Percentiles rank a stretch among this genome's conserved stretches.
phyloP scores from a whole-genome alignment of 2,329 filamentous ascomycete genomes.

The Esteya vermicola region DNA sequence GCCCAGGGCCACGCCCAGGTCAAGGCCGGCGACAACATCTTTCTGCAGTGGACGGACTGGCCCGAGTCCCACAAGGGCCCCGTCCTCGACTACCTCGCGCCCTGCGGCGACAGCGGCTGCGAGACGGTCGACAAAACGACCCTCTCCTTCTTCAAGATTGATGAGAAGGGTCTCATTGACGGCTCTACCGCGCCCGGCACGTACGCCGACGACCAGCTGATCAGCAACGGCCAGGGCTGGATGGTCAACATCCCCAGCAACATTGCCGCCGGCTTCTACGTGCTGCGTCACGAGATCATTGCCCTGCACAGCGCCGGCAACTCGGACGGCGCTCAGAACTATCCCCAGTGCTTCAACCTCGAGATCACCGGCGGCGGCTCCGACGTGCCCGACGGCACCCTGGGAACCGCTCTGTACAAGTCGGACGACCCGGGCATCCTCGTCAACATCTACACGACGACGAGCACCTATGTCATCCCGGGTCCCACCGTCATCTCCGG shows the following conservation, averaged over 20 bases:
- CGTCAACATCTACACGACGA: constrained; percentile 8
- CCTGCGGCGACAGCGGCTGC: constrained; percentile 6
- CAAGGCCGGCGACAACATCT: constrained; percentile 24
- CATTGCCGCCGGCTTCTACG: constrained; percentile 33
- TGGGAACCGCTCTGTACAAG: constrained; percentile 4
- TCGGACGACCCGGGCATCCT: constrained; percentile 8
- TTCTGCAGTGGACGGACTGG: constrained; percentile 27
- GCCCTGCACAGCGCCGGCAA: constrained; percentile 30
- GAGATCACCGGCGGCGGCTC: constrained; percentile 29
- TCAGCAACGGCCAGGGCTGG: constrained; percentile 34
- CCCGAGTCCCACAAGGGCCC: constrained; percentile 32
- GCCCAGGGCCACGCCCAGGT: constrained; percentile 23
- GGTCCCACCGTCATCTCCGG: constrained; percentile 13
- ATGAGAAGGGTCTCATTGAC: constrained; percentile 13
- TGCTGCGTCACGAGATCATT: constrained; percentile 37
- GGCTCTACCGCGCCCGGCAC: constrained; percentile 13
- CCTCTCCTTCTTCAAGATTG: constrained; percentile 11
- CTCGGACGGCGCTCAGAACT: constrained; percentile 31
- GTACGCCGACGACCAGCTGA: constrained; percentile 22
- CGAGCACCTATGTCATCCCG: constrained; percentile 8
- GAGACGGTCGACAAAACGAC: constrained; percentile 9
- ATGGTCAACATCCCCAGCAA: constrained; percentile 28
- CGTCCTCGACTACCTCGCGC: constrained; percentile 46
- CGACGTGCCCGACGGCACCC: neutral
- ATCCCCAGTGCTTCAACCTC: constrained; percentile 43